Evolutionary conservation across 1,284 basidiomycete species (phyloP), one percentile per base, ranked within the genome.

Genomic region (Cystobasidium slooffiae): DNA sequence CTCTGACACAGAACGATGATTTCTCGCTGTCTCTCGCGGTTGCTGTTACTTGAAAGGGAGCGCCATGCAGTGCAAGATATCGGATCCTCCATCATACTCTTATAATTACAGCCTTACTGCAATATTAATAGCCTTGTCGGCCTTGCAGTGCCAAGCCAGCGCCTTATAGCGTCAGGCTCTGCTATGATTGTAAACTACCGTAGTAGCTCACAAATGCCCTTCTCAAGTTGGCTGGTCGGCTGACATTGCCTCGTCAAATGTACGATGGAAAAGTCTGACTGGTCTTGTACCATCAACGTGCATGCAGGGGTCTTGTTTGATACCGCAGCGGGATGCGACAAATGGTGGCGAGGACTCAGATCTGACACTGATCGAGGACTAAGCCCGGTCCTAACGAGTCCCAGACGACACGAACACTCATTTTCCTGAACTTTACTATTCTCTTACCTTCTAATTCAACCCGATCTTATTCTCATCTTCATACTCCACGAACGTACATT

Each of bases 281-380:
- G 52, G 52, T 12, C 52, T 12, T 53, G 52, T 53, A 53, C 52
- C 5, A 53, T 3, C 52, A 53, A 53, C 52, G 52, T 53, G 52
- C 52, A 53, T 6, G 52, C 52, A 53, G 20, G 52, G 20, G 52
- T 53, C 52, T 53, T 3, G 4, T 3, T 6, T 53, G 52, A 53
- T 53, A 53, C 20, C 52, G 52, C 52, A 53, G 52, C 52, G 20
- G 52, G 52, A 53, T 53, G n/a, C n/a, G n/a, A n/a, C n/a, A n/a
- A n/a, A n/a, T n/a, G n/a, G n/a, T n/a, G n/a, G n/a, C n/a, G 4
- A 18, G 20, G 20, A 12, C 52, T 53, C 52, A 53, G 20, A 53
- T 53, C 52, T 53, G 52, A 53, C 52, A 53, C 52, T 53, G 52
- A 53, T 53, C 52, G 52, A 53, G n/a, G n/a, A n/a, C n/a, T n/a